Evolutionary conservation across 148 eudicot species (phyloP).

Genomic region (Rhododendron ovatum): DNA sequence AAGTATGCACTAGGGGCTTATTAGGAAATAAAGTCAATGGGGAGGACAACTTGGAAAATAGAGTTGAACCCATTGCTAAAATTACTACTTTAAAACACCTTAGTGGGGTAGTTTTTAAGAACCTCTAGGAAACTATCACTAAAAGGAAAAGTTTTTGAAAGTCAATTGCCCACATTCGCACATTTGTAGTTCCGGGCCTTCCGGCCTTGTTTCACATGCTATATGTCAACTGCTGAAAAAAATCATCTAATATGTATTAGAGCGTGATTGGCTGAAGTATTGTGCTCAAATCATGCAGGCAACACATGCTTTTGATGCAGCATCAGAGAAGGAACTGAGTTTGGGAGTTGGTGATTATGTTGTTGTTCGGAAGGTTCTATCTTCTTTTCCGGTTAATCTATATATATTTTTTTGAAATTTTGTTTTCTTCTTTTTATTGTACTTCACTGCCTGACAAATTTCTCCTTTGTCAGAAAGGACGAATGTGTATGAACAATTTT

Average conservation of each 20-base stretch:
- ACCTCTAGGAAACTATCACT: background rate
- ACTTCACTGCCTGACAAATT: background rate
- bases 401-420: background rate
- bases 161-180: background rate
- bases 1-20: background rate
- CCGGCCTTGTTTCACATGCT: background rate
- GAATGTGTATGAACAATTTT: background rate
- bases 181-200: background rate
- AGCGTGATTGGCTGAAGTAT: slow-evolving; percentile 1
- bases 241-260: background rate
- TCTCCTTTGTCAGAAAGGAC: background rate
- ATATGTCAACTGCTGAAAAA: background rate
- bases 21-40: background rate
- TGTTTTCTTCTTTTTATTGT: background rate
- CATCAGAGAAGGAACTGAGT: slow-evolving; percentile 81
- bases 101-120: background rate
- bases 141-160: background rate
- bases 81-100: background rate
- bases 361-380: slow-evolving; percentile 81
- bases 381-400: background rate
- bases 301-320: slow-evolving; percentile 59
- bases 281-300: slow-evolving; percentile 43
- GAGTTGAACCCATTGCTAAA: background rate
- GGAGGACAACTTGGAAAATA: background rate
- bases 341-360: slow-evolving; percentile 87